Evolutionary conservation across 495 filamentous ascomycete species (phyloP), one percentile per base, ranked within the genome.

Genomic region (Daldinia childiae): DNA sequence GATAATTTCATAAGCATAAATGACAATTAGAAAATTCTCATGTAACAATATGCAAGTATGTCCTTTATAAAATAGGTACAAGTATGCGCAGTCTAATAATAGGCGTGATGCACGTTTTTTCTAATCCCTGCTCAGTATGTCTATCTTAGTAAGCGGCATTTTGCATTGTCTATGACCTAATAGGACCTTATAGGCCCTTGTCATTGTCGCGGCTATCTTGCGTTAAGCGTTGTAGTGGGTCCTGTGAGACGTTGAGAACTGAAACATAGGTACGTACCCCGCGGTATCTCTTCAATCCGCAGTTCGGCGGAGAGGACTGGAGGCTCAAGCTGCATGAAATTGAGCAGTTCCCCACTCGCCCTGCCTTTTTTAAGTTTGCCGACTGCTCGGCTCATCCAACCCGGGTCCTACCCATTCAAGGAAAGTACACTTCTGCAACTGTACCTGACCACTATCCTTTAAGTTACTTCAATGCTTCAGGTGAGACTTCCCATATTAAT

Each of bases 261-360:
- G 62, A 65, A 69, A 68, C 65, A 32, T 39, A 62, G 62, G 62
- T 73, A 73, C 71, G 71, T 73, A 73, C 71, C 71, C 71, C 71
- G 52, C 65, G 58, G 48, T 73, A 66, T 73, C 61, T 60, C 58
- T 58, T 29, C 65, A 27, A 54, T 68, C 21, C 32, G 32, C 27
- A 30, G 51, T 50, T 54, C 58, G 39, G 55, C 54, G 64, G 65
- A 62, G 62, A 54, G 62, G 65, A 60, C 64, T 60, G 62, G 68
- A 69, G 71, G 71, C 71, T 73, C 71, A 73, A 73, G 71, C 61
- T 73, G 71, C 71, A 73, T 73, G 71, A 73, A 73, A 73, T 73
- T 69, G 64, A 59, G 48, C 71, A 66, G 71, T 65, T 57, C 65
- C 66, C 71, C 71, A 69, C 65, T 26, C 62, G 36, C 62, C 52